Percentiles rank a stretch among this genome's conserved stretches.
Conservation (phyloP, 1,139 yeast species). For the Pichia sp. region DNA sequence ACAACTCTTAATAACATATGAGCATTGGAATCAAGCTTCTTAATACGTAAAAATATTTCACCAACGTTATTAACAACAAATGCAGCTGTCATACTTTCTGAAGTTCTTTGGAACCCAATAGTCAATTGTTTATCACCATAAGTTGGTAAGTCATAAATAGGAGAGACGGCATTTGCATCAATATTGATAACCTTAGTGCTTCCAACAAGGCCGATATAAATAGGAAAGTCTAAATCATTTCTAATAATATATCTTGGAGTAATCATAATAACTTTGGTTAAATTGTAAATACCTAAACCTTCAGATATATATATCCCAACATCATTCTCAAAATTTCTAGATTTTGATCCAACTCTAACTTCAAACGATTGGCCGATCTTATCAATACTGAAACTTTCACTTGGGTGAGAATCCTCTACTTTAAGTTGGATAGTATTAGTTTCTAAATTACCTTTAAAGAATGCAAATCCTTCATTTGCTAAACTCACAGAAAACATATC, state of each 20-base stretch:
- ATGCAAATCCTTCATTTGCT: conserved; percentile 35
- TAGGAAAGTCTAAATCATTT: conserved; percentile 50
- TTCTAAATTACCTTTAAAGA: conserved; percentile 31
- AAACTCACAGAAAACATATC: conserved; percentile 73
- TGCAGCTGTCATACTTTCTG: conserved; percentile 80
- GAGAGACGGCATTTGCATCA: conserved; percentile 44
- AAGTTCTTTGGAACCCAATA: conserved; percentile 52
- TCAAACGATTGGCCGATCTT: conserved; percentile 83
- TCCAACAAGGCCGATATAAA: conserved; percentile 68
- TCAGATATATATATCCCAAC: conserved; percentile 72
- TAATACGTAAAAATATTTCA: conserved; percentile 64
- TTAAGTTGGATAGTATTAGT: conserved; percentile 64
- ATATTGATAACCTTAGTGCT: conserved; percentile 43
- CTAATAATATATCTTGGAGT: conserved; percentile 77
- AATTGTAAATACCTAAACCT: conserved; percentile 79
- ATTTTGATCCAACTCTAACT: conserved; percentile 50
- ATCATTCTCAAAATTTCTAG: conserved; percentile 61
- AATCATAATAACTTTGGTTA: conserved; percentile 71
- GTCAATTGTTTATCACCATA: conserved; percentile 47
- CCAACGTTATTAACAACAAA: conserved; percentile 82
- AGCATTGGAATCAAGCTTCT: conserved; percentile 50
- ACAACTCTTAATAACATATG: conserved; percentile 60
- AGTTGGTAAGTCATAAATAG: conserved; percentile 59
- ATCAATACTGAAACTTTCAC: conserved; percentile 75
- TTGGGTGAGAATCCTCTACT: conserved; percentile 69